Percentiles rank a stretch among this genome's conserved stretches.
These are phyloP conservation scores for Pseudohalonectria lignicola DNA, from an alignment of 2,329 filamentous ascomycete species.

Conservation along the genomic window DNA sequence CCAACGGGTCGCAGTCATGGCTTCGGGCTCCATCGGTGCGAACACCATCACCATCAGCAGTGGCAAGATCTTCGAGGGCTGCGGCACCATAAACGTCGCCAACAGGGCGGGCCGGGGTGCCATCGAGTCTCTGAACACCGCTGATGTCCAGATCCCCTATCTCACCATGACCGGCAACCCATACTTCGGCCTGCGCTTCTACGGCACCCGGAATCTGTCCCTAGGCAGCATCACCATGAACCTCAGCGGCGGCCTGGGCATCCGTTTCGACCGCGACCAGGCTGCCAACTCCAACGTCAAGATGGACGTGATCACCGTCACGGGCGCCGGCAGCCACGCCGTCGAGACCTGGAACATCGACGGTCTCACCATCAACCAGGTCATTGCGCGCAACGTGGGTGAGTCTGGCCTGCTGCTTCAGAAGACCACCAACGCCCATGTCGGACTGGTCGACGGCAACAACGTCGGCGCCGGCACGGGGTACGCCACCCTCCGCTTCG, in stretches of 20 bases:
- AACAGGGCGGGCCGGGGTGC: conserved; percentile 33
- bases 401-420: conserved; percentile 48
- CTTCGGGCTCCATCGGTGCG: conserved; percentile 43
- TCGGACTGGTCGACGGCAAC: conserved; percentile 43
- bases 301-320: conserved; percentile 40
- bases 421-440: conserved; percentile 36
- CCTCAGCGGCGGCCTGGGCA: conserved; percentile 40
- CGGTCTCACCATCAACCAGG: conserved; percentile 35
- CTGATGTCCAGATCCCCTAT: conserved; percentile 41
- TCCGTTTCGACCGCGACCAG: conserved; percentile 45
- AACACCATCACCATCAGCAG: conserved; percentile 36
- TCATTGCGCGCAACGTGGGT: conserved; percentile 41
- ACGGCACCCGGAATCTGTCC: conserved; percentile 32
- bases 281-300: conserved; percentile 40
- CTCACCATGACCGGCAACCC: conserved; percentile 45
- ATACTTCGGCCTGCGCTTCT: conserved; percentile 47
- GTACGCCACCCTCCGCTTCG: conserved; percentile 45
- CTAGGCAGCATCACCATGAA: conserved; percentile 44
- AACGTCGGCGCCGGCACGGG: conserved; percentile 41
- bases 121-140: conserved; percentile 36
- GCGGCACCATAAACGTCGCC: conserved; percentile 40
- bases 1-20: conserved; percentile 41
- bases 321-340: conserved; percentile 41
- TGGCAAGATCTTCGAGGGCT: conserved; percentile 47
- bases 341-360: conserved; percentile 51